Evolutionary conservation across 306 rosid species (phyloP).

Genomic region (Pterocarpus santalinus): DNA sequence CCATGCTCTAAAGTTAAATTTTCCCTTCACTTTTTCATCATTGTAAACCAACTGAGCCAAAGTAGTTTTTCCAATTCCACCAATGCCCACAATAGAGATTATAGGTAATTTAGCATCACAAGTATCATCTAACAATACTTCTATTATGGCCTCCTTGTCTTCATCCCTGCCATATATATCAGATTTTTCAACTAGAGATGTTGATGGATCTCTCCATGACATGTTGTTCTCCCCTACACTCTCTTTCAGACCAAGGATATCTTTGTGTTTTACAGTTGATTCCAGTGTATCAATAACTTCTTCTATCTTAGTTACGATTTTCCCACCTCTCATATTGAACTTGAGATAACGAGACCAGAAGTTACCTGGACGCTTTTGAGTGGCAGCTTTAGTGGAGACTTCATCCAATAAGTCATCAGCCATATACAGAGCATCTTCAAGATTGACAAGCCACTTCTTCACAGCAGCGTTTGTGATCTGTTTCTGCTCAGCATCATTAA

Average conservation of each 20-base stretch:
- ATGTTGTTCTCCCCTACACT: not conserved
- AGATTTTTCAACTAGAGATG: not conserved
- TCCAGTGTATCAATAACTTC: too few species aligned
- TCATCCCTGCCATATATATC: not conserved
- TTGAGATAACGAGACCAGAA: not conserved
- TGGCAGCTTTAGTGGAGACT: not conserved
- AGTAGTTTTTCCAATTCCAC: not conserved
- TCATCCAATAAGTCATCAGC: not conserved
- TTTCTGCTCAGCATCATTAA: not conserved
- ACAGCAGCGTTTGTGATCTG: not conserved
- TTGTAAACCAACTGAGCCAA: not conserved
- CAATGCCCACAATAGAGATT: not conserved
- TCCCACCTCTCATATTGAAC: not conserved
- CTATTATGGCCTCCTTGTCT: not conserved
- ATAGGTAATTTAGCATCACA: not conserved
- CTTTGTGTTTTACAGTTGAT: not conserved
- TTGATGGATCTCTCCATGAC: not conserved
- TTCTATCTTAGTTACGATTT: not conserved
- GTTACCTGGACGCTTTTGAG: not conserved
- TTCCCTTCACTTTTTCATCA: not conserved
- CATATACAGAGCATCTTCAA: not conserved
- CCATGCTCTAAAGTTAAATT: not conserved
- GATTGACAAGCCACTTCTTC: not conserved
- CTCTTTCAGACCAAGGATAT: not conserved
- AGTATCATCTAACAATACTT: not conserved